Evolutionary conservation across 768 basidiomycete species (phyloP), one percentile per base, ranked within the genome.

Genomic region (Mycena chlorophos): DNA sequence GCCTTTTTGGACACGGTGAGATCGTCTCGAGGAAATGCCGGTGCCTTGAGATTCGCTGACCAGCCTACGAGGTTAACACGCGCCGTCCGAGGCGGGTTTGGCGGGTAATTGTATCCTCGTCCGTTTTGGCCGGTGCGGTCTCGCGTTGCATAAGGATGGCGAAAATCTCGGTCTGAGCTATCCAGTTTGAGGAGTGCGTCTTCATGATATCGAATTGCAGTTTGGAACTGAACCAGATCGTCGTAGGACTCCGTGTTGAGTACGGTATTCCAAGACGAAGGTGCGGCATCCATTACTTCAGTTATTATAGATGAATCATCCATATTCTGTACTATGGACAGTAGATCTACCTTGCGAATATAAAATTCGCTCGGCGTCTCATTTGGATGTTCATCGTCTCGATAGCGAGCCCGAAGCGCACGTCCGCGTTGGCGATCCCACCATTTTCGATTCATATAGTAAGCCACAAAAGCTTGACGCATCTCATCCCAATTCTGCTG

Each of bases 21-120:
- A 26, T 70, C 68, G 37, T 70, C 69, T 42, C 66, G 63, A 0
- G 68, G 67, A 39, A 61, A 69, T 34, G 37, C 45, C 10, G 67
- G 66, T 5, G 63, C 45, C 2, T 26, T 38, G 3, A 49, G 8
- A 49, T 49, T 56, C 2, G 40, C 2, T 1, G 50, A 54, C 31
- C 40, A 55, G 12, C 63, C 55, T 17, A 51, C 43, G 3, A 46
- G 30, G 40, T 56, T 56, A 1, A 13, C 43, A 5, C 55, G 31
- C 4, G 43, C 43, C 29, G 19, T 31, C 2, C 14, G 42, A 16
- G 19, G 23, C 16, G 6, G 43, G n/a, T 43, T 54, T 8, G 29
- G 30, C 37, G 22, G 25, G 23, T 31, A 16, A 52, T 64, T 51
- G 12, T 20, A 26, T 23, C 38, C 5, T 1, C 42, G 28, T 19